A percentile compares a stretch with the other conserved stretches of the same genome.
These are phyloP conservation scores for Acer saccharum DNA, from an alignment of 345 rosid species.

Conservation along the genomic window DNA sequence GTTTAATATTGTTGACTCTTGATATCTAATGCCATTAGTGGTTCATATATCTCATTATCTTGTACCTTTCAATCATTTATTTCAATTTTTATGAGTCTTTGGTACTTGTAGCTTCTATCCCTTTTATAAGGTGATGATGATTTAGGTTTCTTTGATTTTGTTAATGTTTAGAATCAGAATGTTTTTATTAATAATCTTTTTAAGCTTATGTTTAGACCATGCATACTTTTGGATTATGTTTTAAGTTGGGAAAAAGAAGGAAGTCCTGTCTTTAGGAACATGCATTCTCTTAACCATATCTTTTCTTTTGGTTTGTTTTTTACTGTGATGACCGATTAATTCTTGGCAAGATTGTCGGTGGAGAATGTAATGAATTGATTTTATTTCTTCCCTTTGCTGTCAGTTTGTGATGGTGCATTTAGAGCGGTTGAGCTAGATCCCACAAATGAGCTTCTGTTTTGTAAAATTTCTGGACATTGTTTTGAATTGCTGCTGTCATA, in stretches of 20 bases:
- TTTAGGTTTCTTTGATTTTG: too few species aligned
- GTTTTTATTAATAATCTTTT: not conserved
- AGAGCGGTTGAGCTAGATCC: constrained; percentile 70
- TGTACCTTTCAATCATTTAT: too few species aligned
- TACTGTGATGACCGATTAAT: constrained; percentile 50
- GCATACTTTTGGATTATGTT: not conserved
- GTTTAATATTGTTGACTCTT: too few species aligned
- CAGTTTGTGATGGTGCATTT: constrained; percentile 92
- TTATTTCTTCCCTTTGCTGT: constrained; percentile 15
- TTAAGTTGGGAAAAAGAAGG: not conserved
- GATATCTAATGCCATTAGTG: too few species aligned
- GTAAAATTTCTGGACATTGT: constrained; percentile 85
- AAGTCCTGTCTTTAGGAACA: not conserved
- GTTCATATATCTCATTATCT: too few species aligned
- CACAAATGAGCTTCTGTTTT: constrained; percentile 68
- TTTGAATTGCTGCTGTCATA: constrained; percentile 64
- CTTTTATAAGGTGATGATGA: too few species aligned
- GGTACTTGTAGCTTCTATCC: too few species aligned
- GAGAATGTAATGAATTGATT: not conserved
- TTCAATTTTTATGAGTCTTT: too few species aligned
- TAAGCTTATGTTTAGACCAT: not conserved
- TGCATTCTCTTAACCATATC: not conserved
- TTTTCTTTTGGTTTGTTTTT: constrained; percentile 7
- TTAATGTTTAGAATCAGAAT: too few species aligned
- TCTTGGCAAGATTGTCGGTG: constrained; percentile 77